These are phyloP conservation scores for Talinum fruticosum DNA, from an alignment of 148 eudicot species.

Conservation along the genomic window DNA sequence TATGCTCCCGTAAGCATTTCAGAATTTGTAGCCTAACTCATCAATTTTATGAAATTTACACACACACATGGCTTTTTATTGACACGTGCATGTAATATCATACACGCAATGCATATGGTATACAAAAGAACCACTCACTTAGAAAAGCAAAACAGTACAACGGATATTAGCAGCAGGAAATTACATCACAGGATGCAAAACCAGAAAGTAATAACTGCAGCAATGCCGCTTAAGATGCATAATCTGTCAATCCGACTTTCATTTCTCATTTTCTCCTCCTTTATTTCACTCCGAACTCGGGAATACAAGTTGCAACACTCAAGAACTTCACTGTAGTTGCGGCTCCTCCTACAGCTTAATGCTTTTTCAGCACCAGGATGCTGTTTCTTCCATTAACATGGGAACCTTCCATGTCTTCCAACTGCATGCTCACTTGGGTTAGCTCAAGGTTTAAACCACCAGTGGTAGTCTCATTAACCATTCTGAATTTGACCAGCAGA, in stretches of 20 bases:
- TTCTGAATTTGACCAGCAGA: slow-evolving; percentile 54
- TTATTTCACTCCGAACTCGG: slow-evolving; percentile 52
- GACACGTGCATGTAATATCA: too few species aligned
- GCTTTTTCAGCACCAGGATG: slow-evolving; percentile 77
- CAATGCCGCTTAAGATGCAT: slow-evolving; percentile 70
- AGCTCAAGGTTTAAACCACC: slow-evolving; percentile 47
- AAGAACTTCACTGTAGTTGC: slow-evolving; percentile 64
- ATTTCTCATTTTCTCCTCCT: slow-evolving; percentile 80
- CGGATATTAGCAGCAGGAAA: too few species aligned
- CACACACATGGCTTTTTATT: too few species aligned
- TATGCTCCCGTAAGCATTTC: too few species aligned
- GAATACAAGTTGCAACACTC: slow-evolving; percentile 69
- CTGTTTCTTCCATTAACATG: slow-evolving; percentile 85
- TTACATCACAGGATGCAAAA: slow-evolving; percentile 58
- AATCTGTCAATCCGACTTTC: slow-evolving; percentile 73
- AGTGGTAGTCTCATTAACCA: slow-evolving; percentile 33
- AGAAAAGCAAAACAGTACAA: too few species aligned
- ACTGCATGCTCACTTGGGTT: slow-evolving; percentile 79
- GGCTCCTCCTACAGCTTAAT: slow-evolving; percentile 59
- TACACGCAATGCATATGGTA: too few species aligned
- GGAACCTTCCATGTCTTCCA: slow-evolving; percentile 90
- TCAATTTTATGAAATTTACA: too few species aligned
- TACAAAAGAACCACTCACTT: too few species aligned
- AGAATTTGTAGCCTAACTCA: too few species aligned
- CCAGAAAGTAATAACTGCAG: slow-evolving; percentile 58